Conservation (phyloP, 2,329 filamentous ascomycete species). For the Curvularia sp. region DNA sequence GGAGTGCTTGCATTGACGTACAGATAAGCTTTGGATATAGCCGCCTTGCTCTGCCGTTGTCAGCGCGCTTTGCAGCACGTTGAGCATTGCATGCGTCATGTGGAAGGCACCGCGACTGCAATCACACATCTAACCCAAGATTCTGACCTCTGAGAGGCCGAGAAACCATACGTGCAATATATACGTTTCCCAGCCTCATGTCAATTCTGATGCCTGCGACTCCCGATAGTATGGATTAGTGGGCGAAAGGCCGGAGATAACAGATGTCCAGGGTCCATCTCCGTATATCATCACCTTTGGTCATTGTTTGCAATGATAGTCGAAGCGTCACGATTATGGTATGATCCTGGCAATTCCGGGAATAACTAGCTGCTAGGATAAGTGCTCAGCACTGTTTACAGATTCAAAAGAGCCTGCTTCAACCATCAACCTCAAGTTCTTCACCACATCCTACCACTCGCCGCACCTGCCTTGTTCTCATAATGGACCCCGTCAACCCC, state of each 20-base stretch:
- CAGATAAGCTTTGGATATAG: constrained; percentile 12
- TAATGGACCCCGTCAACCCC: constrained; percentile 60
- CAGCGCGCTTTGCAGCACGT: neutral
- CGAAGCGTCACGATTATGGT: constrained; percentile 19
- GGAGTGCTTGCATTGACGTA: neutral
- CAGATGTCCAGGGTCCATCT: constrained; percentile 9
- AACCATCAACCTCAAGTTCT: neutral
- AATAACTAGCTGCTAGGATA: neutral
- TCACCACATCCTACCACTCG: neutral
- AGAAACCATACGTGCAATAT: neutral
- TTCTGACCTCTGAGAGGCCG: neutral
- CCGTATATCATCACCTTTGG: constrained; percentile 16
- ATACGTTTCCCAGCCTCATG: neutral
- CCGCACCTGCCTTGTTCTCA: constrained; percentile 1
- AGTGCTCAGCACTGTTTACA: neutral
- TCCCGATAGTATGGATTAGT: neutral
- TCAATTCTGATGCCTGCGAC: neutral
- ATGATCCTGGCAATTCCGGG: constrained; percentile 2
- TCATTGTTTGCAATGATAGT: constrained; percentile 14
- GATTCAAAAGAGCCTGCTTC: neutral
- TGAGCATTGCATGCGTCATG: neutral
- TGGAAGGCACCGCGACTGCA: neutral
- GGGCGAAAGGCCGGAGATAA: constrained; percentile 13
- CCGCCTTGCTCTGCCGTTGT: constrained; percentile 6
- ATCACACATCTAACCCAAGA: neutral